Evolutionary conservation across 495 filamentous ascomycete genomes (phyloP), one percentile per base, ranked within the genome.

Genomic region (Hyaloscypha hepaticicola): DNA sequence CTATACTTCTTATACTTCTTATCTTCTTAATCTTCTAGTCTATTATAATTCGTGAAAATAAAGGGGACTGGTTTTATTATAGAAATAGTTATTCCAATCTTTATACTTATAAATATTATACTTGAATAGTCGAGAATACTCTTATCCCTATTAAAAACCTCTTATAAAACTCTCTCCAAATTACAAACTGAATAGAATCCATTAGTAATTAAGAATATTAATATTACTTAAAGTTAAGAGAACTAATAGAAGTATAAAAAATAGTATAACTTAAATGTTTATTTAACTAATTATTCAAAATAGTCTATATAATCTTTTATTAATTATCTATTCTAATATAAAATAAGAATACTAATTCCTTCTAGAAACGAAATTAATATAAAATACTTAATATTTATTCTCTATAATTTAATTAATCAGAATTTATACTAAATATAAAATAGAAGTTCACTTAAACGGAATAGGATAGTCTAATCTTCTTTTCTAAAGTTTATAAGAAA

Each of bases 21-120:
- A n/a, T 66, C 67, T 72, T 45, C 12, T 21, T 5, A 21, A 27
- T 55, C 26, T 64, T 12, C 50, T 31, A 65, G 51, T 33, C 33
- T 65, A 66, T 77, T 77, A 38, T 74, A 75, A 48, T 75, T 77
- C 22, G 63, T 71, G 33, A 77, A 74, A 25, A 75, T 63, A 48
- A 60, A 72, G 7, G 55, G 50, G 19, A 64, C 63, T 26, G 59
- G 56, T 31, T 73, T 66, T 8, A 72, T 64, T 19, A 72, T 68
- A 9, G 64, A 74, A 16, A 70, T 71, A 48, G 69, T 69, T 19
- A 77, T 61, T 12, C 51, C 68, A 3, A 71, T 58, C 55, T 72
- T 74, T 5, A 61, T 27, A 33, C 63, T 52, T n/a, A 62, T 64
- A 51, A 49, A 26, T 16, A 45, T 57, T 22, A 26, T 16, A 33